Base-by-base conservation (phyloP, 108 stramenopile genomes). In the Schizochytrium sp. region DNA sequence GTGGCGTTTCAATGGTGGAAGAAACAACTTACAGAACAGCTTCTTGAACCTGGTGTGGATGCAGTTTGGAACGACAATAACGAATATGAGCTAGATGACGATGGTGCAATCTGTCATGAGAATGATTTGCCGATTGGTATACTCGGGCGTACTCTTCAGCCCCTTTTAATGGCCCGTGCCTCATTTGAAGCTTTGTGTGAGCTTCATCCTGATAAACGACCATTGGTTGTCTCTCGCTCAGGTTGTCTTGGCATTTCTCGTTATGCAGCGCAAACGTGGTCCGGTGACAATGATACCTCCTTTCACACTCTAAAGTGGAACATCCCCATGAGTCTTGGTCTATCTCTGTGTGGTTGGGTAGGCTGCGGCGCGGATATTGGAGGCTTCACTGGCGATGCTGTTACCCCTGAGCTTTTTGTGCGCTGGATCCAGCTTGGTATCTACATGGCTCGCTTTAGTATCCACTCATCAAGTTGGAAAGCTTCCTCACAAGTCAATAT, bases 1-100 rank as follows among this genome's bases (percentile, higher is more conserved):
- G 76, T 55, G 10, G 53, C 76, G 4, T 83, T 83, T 28, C 2
- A 83, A 5, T 83, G 76, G 76, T 83, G 76, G 76, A 83, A 83
- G 53, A n/a, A 47, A n/a, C 19, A 83, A 53, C 76, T 83, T 53
- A 55, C n/a, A 53, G 28, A 83, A 1, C 47, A 83, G 50, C 28
- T 83, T 28, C 76, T 83, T 7, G 76, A 5, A 5, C 76, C 47
- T 10, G 76, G 76, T n/a, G 76, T 83, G n/a, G 76, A 83, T 28
- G 76, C 76, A 47, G 76, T 83, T 13, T 83, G 76, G 76, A 83
- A 83, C 28, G 76, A 83, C 76, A 83, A 83, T 40, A 83, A 83
- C 76, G 76, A 83, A 40, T 83, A 19, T 53, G 76, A 83, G 53
- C 38, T 83, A 47, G 76, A 83, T 53, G 76, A 83, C 53, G 47